Base-by-base conservation (phyloP, 495 filamentous ascomycete species). In the Sporormia fimetaria region DNA sequence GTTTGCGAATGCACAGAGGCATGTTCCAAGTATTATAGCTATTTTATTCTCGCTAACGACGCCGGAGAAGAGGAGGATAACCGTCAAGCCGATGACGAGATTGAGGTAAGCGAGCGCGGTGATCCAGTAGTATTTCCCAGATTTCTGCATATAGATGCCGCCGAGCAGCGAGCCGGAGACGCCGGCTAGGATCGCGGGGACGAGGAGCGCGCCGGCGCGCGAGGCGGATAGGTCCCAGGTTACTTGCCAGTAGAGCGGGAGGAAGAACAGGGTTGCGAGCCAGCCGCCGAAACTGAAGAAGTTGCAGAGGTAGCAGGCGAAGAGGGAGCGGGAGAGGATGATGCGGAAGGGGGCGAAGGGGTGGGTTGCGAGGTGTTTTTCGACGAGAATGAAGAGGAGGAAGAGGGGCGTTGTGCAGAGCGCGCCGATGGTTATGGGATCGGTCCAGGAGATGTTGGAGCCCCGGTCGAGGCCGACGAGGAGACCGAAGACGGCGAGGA, bases 321-420 rank as follows among this genome's bases (percentile, higher is more conserved):
- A 61, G 22, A 88, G 69, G 1, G 70, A 69, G 11, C 73, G 63
- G 55, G 81, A 68, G 52, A 87, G 80, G 42, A 93, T 81, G 44
- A 93, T 78, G 37, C 76, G 82, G 6, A 76, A 71, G 0, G 85
- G 85, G 2, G 83, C 84, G 44, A 90, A 88, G 4, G 85, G 85
- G 25, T 84, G 75, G 0, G 71, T 52, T 0, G 83, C 83, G n/a
- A 83, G 60, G 39, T 73, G 71, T 37, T 70, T 65, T 60, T 93
- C 85, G 16, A 90, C 71, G 20, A 80, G 57, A 11, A 81, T 47
- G 54, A 93, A 92, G 11, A 77, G 34, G 15, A 67, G 57, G 52
- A 87, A 83, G 2, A 90, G 59, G 0, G 69, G 59, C 0, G 75
- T 51, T 8, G 76, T 51, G 29, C 59, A 63, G 5, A 87, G 60